These are phyloP conservation scores for Ascoidea rubescens DNA, from an alignment of 805 yeast species.

Conservation along the genomic window DNA sequence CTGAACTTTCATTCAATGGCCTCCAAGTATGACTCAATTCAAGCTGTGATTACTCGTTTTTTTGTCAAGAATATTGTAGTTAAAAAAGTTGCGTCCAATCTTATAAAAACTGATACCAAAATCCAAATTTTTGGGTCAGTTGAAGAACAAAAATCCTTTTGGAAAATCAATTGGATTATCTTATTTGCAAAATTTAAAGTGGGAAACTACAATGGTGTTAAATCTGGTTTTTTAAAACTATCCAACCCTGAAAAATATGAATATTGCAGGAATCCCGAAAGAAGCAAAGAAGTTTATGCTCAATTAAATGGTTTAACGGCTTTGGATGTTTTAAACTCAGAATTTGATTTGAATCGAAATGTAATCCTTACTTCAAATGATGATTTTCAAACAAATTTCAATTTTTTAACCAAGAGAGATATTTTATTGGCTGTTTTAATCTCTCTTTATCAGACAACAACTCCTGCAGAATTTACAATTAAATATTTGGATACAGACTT, in stretches of 20 bases:
- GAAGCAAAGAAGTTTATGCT: not conserved
- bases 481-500: too few species aligned
- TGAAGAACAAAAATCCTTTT: constrained; percentile 14
- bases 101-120: not conserved
- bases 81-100: too few species aligned
- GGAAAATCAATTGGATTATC: constrained; percentile 15
- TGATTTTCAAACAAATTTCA: too few species aligned
- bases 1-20: too few species aligned
- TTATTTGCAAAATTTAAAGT: constrained; percentile 15
- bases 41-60: too few species aligned
- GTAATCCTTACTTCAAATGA: not conserved
- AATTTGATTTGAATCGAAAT: constrained; percentile 11
- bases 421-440: constrained; percentile 13
- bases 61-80: not conserved
- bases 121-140: not conserved
- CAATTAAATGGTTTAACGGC: constrained; percentile 8
- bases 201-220: constrained; percentile 12
- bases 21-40: too few species aligned
- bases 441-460: constrained; percentile 7
- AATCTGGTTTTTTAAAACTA: constrained; percentile 7
- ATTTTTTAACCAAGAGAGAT: not conserved
- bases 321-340: constrained; percentile 1
- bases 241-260: not conserved
- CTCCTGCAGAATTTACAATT: constrained; percentile 5
- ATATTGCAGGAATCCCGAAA: constrained; percentile 8